A percentile compares a stretch with the other conserved stretches of the same genome.
Conservation (phyloP, 306 rosid genomes). For the Carpinus fangiana region DNA sequence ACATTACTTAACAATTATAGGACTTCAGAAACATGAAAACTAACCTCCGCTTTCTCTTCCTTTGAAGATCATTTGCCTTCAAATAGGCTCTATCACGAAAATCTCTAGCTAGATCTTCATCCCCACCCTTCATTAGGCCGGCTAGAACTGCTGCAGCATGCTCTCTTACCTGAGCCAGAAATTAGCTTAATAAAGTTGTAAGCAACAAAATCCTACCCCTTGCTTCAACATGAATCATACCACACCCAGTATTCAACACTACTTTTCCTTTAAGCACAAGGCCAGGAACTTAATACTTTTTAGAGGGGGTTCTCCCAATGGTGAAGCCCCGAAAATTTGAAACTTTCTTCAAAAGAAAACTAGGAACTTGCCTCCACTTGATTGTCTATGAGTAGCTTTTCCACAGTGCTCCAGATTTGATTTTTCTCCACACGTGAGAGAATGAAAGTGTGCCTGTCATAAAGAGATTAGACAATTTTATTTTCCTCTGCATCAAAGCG, state of each 20-base stretch:
- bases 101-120: conserved; percentile 82
- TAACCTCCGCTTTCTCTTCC: conserved; percentile 77
- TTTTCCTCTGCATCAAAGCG: conserved; percentile 21
- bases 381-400: conserved; percentile 88
- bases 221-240: conserved; percentile 5
- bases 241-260: conserved; percentile 17
- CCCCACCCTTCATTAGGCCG: conserved; percentile 98
- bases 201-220: background rate
- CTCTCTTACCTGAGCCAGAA: conserved; percentile 73
- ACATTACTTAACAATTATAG: background rate
- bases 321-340: background rate
- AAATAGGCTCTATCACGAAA: conserved; percentile 81
- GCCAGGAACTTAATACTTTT: background rate
- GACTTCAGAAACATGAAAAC: background rate
- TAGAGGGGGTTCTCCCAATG: background rate
- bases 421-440: conserved; percentile 71
- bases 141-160: conserved; percentile 98
- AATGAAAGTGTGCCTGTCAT: conserved; percentile 87
- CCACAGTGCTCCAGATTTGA: conserved; percentile 86
- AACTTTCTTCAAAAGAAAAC: background rate
- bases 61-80: conserved; percentile 60
- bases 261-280: background rate
- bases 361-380: conserved; percentile 91
- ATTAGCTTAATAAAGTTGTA: conserved; percentile 6
- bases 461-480: conserved; percentile 19